These are phyloP conservation scores for Sporothrix pallida DNA, from an alignment of 2,329 filamentous ascomycete genomes.

Conservation along the genomic window DNA sequence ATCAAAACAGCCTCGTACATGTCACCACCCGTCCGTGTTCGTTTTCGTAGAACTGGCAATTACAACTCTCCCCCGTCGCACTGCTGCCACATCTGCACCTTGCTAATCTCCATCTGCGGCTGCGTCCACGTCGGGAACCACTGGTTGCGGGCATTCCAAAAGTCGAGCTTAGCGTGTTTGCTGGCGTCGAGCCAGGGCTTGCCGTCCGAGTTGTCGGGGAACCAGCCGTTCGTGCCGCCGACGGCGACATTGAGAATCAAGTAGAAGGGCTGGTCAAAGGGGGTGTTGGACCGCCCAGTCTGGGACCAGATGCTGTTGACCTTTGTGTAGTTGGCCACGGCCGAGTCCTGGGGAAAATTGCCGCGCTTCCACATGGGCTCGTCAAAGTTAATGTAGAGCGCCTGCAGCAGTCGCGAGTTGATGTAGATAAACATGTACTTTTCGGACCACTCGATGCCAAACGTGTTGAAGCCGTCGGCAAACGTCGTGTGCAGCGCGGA, in stretches of 20 bases:
- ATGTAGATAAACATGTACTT: conserved; percentile 89
- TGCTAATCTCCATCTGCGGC: conserved; percentile 71
- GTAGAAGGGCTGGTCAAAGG: conserved; percentile 78
- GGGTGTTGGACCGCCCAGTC: conserved; percentile 66
- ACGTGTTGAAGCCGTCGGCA: conserved; percentile 72
- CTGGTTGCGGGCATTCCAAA: conserved; percentile 69
- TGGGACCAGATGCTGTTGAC: conserved; percentile 68
- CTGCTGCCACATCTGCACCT: conserved; percentile 74
- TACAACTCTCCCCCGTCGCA: conserved; percentile 65
- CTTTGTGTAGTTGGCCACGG: conserved; percentile 66
- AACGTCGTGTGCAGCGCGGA: conserved; percentile 77
- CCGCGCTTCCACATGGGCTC: conserved; percentile 71
- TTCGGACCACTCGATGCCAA: conserved; percentile 83
- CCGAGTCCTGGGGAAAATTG: conserved; percentile 64
- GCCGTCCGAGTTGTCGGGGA: conserved; percentile 69
- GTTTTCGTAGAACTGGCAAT: conserved; percentile 39
- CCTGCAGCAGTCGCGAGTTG: conserved; percentile 78
- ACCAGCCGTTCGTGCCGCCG: conserved; percentile 83
- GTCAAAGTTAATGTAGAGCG: conserved; percentile 78
- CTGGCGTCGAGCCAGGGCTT: conserved; percentile 82
- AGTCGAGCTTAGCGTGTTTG: conserved; percentile 71
- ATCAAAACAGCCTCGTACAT: not conserved
- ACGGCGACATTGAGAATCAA: conserved; percentile 78
- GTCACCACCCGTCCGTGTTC: not conserved
- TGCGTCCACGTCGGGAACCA: conserved; percentile 77